These are phyloP conservation scores for Adansonia grandidieri DNA, from an alignment of 441 rosid genomes.

Conservation along the genomic window DNA sequence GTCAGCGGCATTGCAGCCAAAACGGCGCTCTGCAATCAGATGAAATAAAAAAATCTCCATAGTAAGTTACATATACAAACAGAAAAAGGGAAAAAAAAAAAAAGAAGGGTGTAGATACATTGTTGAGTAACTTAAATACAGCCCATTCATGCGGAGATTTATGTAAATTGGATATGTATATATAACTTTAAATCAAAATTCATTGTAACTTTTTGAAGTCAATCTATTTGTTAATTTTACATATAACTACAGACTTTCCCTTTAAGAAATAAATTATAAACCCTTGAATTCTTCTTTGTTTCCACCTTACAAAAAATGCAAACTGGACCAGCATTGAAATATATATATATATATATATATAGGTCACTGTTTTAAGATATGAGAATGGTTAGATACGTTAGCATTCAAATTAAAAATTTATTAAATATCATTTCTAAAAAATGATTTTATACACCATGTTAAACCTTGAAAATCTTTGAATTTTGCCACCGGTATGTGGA, in stretches of 20 bases:
- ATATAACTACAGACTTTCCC: background rate
- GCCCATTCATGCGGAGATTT: conserved; percentile 9
- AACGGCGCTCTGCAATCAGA: conserved; percentile 41
- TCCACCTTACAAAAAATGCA: background rate
- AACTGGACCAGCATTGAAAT: too few species aligned
- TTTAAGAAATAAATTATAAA: background rate
- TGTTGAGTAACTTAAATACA: background rate
- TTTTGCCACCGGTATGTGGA: too few species aligned
- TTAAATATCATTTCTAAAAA: too few species aligned
- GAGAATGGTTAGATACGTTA: too few species aligned
- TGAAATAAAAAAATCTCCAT: conserved; percentile 21
- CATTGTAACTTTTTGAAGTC: conserved; percentile 7
- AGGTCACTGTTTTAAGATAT: too few species aligned
- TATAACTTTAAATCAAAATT: background rate
- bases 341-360: too few species aligned
- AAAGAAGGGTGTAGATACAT: conserved; percentile 1
- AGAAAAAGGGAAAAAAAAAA: background rate
- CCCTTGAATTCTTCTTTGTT: background rate
- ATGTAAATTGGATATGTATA: conserved; percentile 9
- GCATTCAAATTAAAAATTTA: too few species aligned
- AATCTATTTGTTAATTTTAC: background rate
- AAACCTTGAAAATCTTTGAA: too few species aligned
- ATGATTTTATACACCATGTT: too few species aligned
- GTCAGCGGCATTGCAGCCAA: conserved; percentile 57
- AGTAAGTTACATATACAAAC: background rate